These are phyloP conservation scores for Russula vinacea DNA, from an alignment of 768 basidiomycete genomes.

Conservation along the genomic window DNA sequence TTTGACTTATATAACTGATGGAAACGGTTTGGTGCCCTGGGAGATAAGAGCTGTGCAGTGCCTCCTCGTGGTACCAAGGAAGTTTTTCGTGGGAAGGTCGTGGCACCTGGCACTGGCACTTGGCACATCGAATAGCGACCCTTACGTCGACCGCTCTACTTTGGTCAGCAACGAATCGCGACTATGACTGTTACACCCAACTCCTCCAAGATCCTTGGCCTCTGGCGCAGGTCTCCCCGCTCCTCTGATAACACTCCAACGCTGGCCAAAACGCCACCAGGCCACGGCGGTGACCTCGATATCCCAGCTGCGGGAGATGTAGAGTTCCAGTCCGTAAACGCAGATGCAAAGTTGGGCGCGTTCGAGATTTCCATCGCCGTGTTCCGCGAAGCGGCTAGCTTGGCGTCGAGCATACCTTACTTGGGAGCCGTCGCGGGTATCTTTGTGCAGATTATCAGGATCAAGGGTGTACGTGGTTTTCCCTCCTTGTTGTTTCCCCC, in stretches of 20 bases:
- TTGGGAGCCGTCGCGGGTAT: constrained; percentile 15
- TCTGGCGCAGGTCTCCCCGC: constrained; percentile 12
- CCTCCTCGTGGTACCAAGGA: neutral
- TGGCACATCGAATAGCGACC: neutral
- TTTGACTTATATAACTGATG: constrained; percentile 24
- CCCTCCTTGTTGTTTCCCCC: no score
- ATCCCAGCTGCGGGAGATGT: neutral
- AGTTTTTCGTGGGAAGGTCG: neutral
- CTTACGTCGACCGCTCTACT: neutral
- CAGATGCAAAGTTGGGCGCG: neutral
- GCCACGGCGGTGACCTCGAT: neutral
- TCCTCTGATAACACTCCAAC: neutral
- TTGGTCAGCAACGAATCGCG: neutral
- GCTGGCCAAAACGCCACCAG: neutral
- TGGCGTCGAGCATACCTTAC: constrained; percentile 18
- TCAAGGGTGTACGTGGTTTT: constrained; percentile 25
- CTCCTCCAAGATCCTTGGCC: constrained; percentile 1
- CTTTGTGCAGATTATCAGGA: constrained; percentile 15
- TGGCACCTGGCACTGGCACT: neutral
- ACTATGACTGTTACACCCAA: constrained; percentile 6
- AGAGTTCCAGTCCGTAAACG: neutral
- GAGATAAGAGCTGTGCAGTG: neutral
- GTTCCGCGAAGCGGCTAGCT: constrained; percentile 13
- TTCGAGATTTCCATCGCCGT: constrained; percentile 16
- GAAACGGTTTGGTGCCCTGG: neutral